Percentiles rank a stretch among this genome's conserved stretches.
Evolutionary conservation across 768 basidiomycete species (phyloP).

Genomic region (Pulveroboletus sp.): DNA sequence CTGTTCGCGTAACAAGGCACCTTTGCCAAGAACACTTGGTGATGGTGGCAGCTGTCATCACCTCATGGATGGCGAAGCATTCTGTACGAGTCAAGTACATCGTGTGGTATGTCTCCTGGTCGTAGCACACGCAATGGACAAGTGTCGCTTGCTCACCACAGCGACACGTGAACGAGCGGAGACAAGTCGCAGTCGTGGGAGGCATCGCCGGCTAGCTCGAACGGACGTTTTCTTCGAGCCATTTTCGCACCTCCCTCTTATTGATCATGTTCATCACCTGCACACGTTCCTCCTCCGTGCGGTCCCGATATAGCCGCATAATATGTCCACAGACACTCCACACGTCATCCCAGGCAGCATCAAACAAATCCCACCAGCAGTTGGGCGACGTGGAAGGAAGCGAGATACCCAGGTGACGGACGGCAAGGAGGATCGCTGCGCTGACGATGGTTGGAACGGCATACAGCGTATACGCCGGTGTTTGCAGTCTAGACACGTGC

Average conservation of each 20-base stretch:
- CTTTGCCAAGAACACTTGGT: no score
- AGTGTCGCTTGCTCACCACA: background rate
- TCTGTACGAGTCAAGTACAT: no score
- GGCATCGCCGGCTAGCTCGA: conserved; percentile 8
- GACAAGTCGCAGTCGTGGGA: no score
- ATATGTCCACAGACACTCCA: conserved; percentile 81
- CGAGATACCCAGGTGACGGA: conserved; percentile 64
- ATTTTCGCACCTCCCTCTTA: conserved; percentile 76
- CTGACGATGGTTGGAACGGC: conserved; percentile 87
- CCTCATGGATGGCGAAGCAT: no score
- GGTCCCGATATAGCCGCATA: conserved; percentile 70
- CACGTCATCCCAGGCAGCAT: conserved; percentile 85
- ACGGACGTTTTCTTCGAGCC: conserved; percentile 60
- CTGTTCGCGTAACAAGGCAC: no score
- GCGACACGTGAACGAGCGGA: no score
- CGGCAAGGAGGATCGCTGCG: conserved; percentile 80
- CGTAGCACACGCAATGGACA: background rate
- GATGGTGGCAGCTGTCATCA: no score
- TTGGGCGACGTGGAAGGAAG: conserved; percentile 67
- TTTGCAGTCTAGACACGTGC: conserved; percentile 66
- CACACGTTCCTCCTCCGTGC: conserved; percentile 41
- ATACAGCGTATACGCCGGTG: conserved; percentile 87
- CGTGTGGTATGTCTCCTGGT: no score
- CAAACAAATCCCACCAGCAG: conserved; percentile 94
- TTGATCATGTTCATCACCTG: conserved; percentile 54